Base-by-base conservation (phyloP, 1,139 yeast genomes). In the Yamadazyma atlantica region DNA sequence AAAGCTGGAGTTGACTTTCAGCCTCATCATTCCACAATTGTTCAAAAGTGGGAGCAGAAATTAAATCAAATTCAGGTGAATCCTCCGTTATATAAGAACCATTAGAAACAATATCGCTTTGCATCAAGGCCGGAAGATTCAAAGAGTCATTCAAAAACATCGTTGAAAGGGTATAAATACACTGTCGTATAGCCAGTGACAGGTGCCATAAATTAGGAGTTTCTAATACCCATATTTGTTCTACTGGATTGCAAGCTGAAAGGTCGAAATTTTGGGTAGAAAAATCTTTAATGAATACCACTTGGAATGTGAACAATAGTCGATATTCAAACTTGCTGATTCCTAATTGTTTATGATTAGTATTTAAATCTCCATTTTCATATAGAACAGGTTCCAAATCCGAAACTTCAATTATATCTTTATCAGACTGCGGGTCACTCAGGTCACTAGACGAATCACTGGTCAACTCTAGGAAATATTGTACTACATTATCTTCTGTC, bases 181-280 rank as follows among this genome's bases (percentile, higher is more conserved):
- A 30, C 10, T 27, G 26, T 7, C 38, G 30, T 4, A 35, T 3
- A n/a, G 26, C 4, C 9, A 29, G 14, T 11, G 34, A 30, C 10
- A 11, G 11, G 7, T 35, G 32, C 38, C 34, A 35, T 26, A 35
- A 15, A 2, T 4, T 9, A 3, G 38, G 38, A n/a, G 27, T 21
- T 16, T 35, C 34, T 4, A 4, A 9, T 4, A 25, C 10, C 38
- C 38, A 35, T 19, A 35, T 2, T 15, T 14, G 12, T 3, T 22
- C 27, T 8, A 32, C 21, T 8, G 28, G 28, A 23, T 13, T 23
- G 4, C 10, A 12, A 9, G 17, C 4, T 5, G 18, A 8, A 8
- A 19, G 10, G 6, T 18, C 19, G 6, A 28, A n/a, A 4, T 12
- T 17, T 8, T n/a, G 4, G 4, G 25, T 11, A 30, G 9, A 9